These are phyloP conservation scores for Thecamonas trahens DNA, from an alignment of 78 protist species.

Conservation along the genomic window DNA sequence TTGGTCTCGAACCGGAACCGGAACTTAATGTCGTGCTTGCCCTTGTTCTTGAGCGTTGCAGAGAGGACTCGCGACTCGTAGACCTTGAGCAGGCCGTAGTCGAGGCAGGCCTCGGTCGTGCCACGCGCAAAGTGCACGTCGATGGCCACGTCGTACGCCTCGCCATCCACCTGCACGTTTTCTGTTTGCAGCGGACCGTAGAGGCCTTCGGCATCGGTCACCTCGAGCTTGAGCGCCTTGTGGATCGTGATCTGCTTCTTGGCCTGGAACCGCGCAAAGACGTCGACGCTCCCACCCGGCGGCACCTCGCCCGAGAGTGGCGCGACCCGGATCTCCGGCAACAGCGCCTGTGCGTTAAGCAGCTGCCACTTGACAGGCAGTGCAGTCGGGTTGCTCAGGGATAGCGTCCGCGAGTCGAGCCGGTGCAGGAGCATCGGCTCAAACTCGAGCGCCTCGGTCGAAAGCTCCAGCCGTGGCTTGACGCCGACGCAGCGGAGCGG, in stretches of 20 bases:
- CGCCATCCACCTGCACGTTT: conserved; percentile 12
- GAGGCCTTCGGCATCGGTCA: conserved; percentile 15
- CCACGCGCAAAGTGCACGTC: conserved; percentile 10
- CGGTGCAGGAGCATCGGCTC: conserved; percentile 28
- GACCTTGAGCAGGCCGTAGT: conserved; percentile 19
- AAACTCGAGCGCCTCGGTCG: conserved; percentile 2
- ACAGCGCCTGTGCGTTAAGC: background rate
- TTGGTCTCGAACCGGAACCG: background rate
- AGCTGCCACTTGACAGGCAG: conserved; percentile 24
- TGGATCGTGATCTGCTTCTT: background rate
- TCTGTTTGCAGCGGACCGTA: background rate
- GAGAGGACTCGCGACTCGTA: background rate
- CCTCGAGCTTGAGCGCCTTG: background rate
- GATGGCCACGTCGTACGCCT: conserved; percentile 41
- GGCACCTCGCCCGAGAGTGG: background rate
- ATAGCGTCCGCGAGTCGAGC: background rate
- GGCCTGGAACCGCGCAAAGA: conserved; percentile 14
- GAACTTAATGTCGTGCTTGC: conserved; percentile 40
- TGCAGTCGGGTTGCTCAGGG: conserved; percentile 10
- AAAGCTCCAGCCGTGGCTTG: conserved; percentile 10
- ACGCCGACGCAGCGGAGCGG: conserved; percentile 33
- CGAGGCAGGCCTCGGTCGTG: conserved; percentile 13
- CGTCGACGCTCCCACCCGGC: background rate
- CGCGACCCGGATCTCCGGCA: conserved; percentile 3
- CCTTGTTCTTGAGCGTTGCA: conserved; percentile 29